Conservation (phyloP, 2,329 filamentous ascomycete genomes). For the Daldinia sp. region DNA sequence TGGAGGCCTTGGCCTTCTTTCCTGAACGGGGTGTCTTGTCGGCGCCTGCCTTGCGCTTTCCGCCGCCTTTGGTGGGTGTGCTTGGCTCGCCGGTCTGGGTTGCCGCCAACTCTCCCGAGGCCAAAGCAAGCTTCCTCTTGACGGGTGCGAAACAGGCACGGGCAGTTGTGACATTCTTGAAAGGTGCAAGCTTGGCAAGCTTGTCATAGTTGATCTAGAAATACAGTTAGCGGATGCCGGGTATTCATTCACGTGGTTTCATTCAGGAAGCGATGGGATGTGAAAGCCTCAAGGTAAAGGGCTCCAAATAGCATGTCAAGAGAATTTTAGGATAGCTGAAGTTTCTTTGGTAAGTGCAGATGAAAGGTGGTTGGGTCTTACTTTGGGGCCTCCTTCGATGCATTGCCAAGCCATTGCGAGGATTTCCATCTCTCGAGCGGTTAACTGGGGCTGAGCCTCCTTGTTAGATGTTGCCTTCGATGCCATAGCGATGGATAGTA, state of each 20-base stretch:
- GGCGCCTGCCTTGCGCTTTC: constrained; percentile 23
- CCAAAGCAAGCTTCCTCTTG: constrained; percentile 39
- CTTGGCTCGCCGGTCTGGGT: neutral
- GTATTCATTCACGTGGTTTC: neutral
- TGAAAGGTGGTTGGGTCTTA: constrained; percentile 21
- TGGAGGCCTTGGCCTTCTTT: constrained; percentile 30
- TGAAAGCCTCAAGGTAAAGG: neutral
- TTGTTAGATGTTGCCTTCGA: constrained; percentile 12
- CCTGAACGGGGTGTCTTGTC: constrained; percentile 9
- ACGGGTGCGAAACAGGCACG: constrained; percentile 33
- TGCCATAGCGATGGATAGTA: constrained; percentile 22
- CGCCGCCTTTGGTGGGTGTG: constrained; percentile 11
- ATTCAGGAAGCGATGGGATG: neutral
- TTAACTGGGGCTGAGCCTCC: constrained; percentile 14
- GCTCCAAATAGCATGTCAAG: neutral
- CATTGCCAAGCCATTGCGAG: constrained; percentile 34
- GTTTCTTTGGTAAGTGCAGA: neutral
- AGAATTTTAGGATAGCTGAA: too few species aligned
- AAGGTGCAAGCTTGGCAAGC: constrained; percentile 32
- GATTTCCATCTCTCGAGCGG: constrained; percentile 34
- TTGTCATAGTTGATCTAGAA: constrained; percentile 39
- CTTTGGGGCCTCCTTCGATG: constrained; percentile 27
- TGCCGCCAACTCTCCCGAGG: constrained; percentile 5
- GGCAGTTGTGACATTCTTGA: constrained; percentile 35
- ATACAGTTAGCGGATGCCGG: constrained; percentile 13